A percentile compares a stretch with the other conserved stretches of the same genome.
phyloP scores from a whole-genome alignment of 768 basidiomycete species.

The Neoboletus brunneissimus region DNA sequence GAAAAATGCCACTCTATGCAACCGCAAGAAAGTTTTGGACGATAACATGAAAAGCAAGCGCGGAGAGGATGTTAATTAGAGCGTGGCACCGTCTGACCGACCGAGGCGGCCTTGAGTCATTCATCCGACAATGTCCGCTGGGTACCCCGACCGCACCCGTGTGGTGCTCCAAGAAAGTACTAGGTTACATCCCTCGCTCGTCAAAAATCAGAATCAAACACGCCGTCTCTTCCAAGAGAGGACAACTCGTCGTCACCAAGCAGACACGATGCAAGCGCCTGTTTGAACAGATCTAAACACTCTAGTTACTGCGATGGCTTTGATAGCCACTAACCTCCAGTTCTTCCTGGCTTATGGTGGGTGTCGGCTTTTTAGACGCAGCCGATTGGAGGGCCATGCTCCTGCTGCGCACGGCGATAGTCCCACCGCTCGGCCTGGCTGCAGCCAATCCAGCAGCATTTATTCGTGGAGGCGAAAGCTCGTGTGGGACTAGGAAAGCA shows the following conservation, averaged over 20 bases:
- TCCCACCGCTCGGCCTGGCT: neutral
- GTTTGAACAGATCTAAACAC: conserved; percentile 14
- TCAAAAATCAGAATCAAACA: conserved; percentile 23
- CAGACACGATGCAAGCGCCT: conserved; percentile 37
- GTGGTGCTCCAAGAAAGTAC: no score
- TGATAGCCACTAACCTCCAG: conserved; percentile 19
- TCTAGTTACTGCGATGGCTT: neutral
- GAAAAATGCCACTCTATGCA: neutral
- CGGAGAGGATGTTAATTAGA: neutral
- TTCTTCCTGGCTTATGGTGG: conserved; percentile 13
- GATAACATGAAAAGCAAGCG: conserved; percentile 3
- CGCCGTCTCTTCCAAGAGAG: conserved; percentile 27
- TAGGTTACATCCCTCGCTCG: neutral
- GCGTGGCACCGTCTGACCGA: neutral
- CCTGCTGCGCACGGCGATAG: neutral
- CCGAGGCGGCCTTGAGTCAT: neutral
- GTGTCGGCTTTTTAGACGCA: neutral
- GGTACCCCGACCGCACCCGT: neutral
- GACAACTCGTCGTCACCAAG: conserved; percentile 36
- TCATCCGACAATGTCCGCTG: neutral
- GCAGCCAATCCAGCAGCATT: neutral
- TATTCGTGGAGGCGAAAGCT: neutral
- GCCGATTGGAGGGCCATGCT: neutral
- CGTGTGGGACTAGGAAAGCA: neutral
- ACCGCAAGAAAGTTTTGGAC: neutral